A percentile compares a stretch with the other conserved stretches of the same genome.
Conservation (phyloP, 345 rosid genomes). For the Ceriops tagal region DNA sequence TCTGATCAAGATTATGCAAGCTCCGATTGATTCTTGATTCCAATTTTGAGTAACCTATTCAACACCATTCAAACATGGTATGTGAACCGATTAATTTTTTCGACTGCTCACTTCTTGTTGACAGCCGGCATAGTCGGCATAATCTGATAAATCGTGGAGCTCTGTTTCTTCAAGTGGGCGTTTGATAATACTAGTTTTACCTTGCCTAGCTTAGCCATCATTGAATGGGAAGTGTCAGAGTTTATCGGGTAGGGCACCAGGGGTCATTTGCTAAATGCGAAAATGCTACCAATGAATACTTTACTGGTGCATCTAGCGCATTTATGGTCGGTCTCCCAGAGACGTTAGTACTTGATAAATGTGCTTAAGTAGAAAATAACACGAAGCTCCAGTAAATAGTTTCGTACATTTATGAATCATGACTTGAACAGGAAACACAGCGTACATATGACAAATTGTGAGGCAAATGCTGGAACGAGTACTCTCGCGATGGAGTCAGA, state of each 20-base stretch:
- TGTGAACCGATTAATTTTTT: not conserved
- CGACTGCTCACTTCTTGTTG: slow-evolving; percentile 52
- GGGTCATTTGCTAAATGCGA: slow-evolving; percentile 40
- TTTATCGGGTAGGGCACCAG: slow-evolving; percentile 50
- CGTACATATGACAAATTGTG: not conserved
- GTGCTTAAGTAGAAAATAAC: slow-evolving; percentile 1
- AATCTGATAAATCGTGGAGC: slow-evolving; percentile 84
- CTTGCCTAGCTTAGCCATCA: slow-evolving; percentile 32
- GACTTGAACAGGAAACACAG: not conserved
- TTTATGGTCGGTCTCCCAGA: slow-evolving; percentile 36
- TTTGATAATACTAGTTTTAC: slow-evolving; percentile 19
- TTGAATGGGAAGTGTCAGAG: slow-evolving; percentile 48
- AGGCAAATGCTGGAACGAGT: not conserved
- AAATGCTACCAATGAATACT: slow-evolving; percentile 36
- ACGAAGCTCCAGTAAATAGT: not conserved
- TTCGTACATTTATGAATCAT: not conserved
- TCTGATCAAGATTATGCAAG: not conserved
- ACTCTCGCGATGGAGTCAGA: not conserved
- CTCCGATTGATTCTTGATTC: not conserved
- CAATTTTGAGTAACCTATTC: too few species aligned
- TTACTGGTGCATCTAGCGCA: slow-evolving; percentile 48
- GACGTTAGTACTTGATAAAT: not conserved
- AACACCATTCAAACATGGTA: too few species aligned
- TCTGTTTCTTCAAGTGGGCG: slow-evolving; percentile 64
- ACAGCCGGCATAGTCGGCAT: slow-evolving; percentile 94